Evolutionary conservation across 768 basidiomycete genomes (phyloP).

Genomic region (Dacryopinax spathularia): DNA sequence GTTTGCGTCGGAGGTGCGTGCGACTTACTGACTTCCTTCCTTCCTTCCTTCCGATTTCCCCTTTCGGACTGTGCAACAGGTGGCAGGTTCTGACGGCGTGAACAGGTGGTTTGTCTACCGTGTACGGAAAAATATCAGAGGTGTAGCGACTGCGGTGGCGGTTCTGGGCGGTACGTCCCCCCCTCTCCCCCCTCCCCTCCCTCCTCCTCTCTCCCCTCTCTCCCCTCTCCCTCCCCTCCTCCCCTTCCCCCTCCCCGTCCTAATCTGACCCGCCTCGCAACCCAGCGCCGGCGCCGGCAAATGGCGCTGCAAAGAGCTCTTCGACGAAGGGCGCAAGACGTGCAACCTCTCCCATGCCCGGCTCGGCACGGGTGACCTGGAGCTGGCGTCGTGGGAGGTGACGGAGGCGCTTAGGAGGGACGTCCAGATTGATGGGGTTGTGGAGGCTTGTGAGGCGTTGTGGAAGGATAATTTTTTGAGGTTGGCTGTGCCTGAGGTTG

Average conservation of each 20-base stretch:
- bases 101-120: conserved; percentile 2
- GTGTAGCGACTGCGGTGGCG: conserved; percentile 11
- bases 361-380: conserved; percentile 9
- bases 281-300: conserved; percentile 7
- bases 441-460: conserved; percentile 5
- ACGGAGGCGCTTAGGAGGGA: conserved; percentile 2
- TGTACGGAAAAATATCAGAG: conserved; percentile 8
- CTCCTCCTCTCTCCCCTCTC: background rate
- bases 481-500: conserved; percentile 10
- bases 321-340: conserved; percentile 11
- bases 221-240: background rate
- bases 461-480: conserved; percentile 9
- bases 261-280: too few relatives aligned
- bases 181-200: background rate
- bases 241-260: too few relatives aligned
- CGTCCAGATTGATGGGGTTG: conserved; percentile 4
- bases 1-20: conserved; percentile 5
- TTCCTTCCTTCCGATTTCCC: too few relatives aligned
- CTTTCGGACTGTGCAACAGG: too few relatives aligned
- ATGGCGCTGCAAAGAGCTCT: conserved; percentile 10
- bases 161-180: conserved; percentile 4
- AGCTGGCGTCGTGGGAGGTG: conserved; percentile 10
- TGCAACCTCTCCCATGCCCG: conserved; percentile 9
- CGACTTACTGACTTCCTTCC: background rate
- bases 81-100: too few relatives aligned